Evolutionary conservation across 805 yeast genomes (phyloP).

Genomic region (Metschnikowia sp.): DNA sequence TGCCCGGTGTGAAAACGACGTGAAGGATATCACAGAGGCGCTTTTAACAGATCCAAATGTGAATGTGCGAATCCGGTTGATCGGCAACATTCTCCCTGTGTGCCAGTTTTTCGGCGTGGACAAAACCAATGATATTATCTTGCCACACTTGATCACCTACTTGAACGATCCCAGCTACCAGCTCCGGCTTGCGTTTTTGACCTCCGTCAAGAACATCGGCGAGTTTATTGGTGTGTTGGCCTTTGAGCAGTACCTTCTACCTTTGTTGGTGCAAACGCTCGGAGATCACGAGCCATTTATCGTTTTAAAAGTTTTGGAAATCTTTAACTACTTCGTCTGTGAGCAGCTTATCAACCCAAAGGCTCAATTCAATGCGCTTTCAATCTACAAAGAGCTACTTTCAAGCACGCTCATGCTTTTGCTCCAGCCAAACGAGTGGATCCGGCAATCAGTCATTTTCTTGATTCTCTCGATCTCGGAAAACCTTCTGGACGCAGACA

Average conservation of each 20-base stretch:
- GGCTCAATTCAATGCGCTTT: conserved; percentile 36
- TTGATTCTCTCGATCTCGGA: conserved; percentile 61
- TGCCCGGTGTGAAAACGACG: conserved; percentile 16
- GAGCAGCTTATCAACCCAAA: conserved; percentile 32
- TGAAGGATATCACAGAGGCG: conserved; percentile 63
- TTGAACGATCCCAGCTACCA: conserved; percentile 73
- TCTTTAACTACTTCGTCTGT: conserved; percentile 32
- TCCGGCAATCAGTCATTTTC: conserved; percentile 63
- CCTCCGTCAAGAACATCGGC: conserved; percentile 68
- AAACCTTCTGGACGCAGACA: conserved; percentile 69
- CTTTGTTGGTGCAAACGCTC: conserved; percentile 77
- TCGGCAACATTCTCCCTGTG: conserved; percentile 68
- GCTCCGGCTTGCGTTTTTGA: conserved; percentile 67
- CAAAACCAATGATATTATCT: conserved; percentile 79
- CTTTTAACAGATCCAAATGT: conserved; percentile 68
- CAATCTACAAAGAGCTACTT: conserved; percentile 36
- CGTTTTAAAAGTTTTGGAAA: conserved; percentile 60
- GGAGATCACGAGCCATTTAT: conserved; percentile 83
- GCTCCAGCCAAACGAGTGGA: conserved; percentile 85
- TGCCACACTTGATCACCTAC: conserved; percentile 89
- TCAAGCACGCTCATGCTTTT: conserved; percentile 47
- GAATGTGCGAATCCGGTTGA: conserved; percentile 64
- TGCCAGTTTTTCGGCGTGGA: conserved; percentile 84
- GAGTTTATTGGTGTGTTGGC: conserved; percentile 78
- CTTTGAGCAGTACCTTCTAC: conserved; percentile 83